Percentiles rank a stretch among this genome's conserved stretches.
Evolutionary conservation across 768 basidiomycete species (phyloP).

Genomic region (Coprinopsis strossmayeri): DNA sequence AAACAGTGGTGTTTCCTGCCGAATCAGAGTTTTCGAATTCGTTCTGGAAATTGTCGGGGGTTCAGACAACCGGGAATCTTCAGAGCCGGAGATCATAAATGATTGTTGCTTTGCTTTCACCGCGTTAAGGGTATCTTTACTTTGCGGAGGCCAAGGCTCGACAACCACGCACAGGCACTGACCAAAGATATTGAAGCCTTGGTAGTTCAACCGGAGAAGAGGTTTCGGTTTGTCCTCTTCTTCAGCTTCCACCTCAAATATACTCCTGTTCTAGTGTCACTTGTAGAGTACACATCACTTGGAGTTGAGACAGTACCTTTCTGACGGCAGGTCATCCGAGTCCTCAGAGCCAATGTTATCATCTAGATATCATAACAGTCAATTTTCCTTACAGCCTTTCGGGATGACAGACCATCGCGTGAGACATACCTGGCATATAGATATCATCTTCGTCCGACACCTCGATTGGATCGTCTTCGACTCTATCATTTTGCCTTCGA

Average conservation of each 20-base stretch:
- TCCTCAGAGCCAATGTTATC: slow-evolving; percentile 12
- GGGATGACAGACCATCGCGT: neutral
- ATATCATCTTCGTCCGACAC: slow-evolving; percentile 1
- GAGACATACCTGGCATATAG: slow-evolving; percentile 1
- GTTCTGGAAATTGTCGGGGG: neutral
- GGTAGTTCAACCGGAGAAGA: slow-evolving; percentile 55
- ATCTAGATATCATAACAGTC: slow-evolving; percentile 10
- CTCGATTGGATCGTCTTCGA: slow-evolving; percentile 8
- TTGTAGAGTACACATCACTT: too few species aligned
- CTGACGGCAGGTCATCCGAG: slow-evolving; percentile 1
- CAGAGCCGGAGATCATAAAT: slow-evolving; percentile 7
- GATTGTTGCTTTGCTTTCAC: slow-evolving; percentile 1
- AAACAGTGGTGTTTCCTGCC: slow-evolving; percentile 55
- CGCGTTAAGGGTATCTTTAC: neutral
- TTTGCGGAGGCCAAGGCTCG: slow-evolving; percentile 67
- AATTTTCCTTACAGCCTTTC: neutral
- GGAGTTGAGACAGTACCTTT: neutral
- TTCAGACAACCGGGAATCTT: slow-evolving; percentile 3
- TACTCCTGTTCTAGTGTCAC: slow-evolving; percentile 9
- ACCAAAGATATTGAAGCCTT: slow-evolving; percentile 64
- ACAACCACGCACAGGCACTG: slow-evolving; percentile 77
- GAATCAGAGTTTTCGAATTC: neutral
- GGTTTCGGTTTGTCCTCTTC: slow-evolving; percentile 77
- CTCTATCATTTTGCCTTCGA: slow-evolving; percentile 9
- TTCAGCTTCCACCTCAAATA: slow-evolving; percentile 34